A percentile compares a stretch with the other conserved stretches of the same genome.
Conservation (phyloP, 2,329 filamentous ascomycete genomes). For the Microsporum audouinii region DNA sequence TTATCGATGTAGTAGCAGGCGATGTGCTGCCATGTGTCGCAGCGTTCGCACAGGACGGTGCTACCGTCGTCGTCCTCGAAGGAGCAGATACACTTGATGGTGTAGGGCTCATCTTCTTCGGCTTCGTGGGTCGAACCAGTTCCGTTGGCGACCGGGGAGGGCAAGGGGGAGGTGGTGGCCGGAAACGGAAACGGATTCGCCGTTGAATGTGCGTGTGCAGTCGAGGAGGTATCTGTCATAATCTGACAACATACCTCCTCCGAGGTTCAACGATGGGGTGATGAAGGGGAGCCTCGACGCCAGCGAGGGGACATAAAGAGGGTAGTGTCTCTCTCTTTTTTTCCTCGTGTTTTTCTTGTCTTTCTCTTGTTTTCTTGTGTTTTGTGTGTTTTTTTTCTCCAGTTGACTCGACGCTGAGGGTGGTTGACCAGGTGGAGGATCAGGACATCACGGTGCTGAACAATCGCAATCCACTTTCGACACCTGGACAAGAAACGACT, state of each 20-base stretch:
- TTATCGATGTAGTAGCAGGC: constrained; percentile 79
- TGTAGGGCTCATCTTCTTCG: constrained; percentile 49
- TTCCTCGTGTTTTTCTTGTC: not conserved
- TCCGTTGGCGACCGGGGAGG: constrained; percentile 34
- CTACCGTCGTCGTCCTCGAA: constrained; percentile 92
- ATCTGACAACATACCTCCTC: constrained; percentile 41
- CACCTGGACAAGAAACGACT: not conserved
- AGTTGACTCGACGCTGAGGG: not conserved
- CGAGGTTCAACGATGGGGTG: constrained; percentile 10
- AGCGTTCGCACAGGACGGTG: constrained; percentile 91
- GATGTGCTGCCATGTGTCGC: constrained; percentile 97
- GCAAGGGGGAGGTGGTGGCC: constrained; percentile 34
- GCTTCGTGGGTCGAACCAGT: constrained; percentile 30
- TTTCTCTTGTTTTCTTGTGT: not conserved
- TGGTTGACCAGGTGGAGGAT: not conserved
- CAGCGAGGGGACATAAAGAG: not conserved
- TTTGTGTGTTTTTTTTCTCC: not conserved
- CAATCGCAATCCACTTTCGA: not conserved
- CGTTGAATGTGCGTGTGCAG: constrained; percentile 39
- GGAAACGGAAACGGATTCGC: constrained; percentile 31
- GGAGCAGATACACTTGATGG: constrained; percentile 95
- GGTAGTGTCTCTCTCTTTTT: not conserved
- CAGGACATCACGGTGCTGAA: not conserved
- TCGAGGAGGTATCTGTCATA: constrained; percentile 45
- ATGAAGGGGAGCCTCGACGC: constrained; percentile 13